A percentile compares a stretch with the other conserved stretches of the same genome.
Evolutionary conservation across 1,284 basidiomycete genomes (phyloP).

Genomic region (Ganoderma sinense): DNA sequence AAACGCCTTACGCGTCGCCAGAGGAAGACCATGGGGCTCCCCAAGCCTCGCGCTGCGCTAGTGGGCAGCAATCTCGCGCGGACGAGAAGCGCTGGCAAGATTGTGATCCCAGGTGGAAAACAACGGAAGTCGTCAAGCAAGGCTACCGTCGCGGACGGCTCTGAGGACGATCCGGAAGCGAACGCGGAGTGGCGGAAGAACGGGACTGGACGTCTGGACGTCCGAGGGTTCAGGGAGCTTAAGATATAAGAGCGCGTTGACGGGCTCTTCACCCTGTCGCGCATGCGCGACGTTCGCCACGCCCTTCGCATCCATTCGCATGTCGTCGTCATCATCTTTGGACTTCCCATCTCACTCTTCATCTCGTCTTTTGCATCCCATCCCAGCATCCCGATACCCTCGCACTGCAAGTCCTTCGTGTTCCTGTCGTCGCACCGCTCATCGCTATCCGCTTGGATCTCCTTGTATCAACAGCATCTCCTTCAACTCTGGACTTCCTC

Average conservation of each 20-base stretch:
- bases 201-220: conserved; percentile 78
- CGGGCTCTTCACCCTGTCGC: conserved; percentile 17
- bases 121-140: conserved; percentile 41
- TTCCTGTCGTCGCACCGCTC: conserved; percentile 16
- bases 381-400: conserved; percentile 18
- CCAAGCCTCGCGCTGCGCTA: conserved; percentile 52
- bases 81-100: conserved; percentile 53
- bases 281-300: conserved; percentile 18
- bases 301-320: conserved; percentile 13
- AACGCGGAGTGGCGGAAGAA: conserved; percentile 74
- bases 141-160: conserved; percentile 34
- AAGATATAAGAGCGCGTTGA: conserved; percentile 61
- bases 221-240: conserved; percentile 81
- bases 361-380: conserved; percentile 16
- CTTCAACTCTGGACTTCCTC: conserved; percentile 12
- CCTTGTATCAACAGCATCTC: conserved; percentile 29
- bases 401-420: conserved; percentile 16
- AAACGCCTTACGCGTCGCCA: conserved; percentile 66
- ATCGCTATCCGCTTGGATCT: conserved; percentile 18
- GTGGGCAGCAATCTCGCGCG: conserved; percentile 36
- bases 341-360: conserved; percentile 15
- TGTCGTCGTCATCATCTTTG: conserved; percentile 25
- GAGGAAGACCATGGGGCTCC: conserved; percentile 70
- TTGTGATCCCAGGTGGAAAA: conserved; percentile 64
- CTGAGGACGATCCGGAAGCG: conserved; percentile 41